Evolutionary conservation across 1,284 basidiomycete genomes (phyloP).

Genomic region (Sporisorium scitamineum): DNA sequence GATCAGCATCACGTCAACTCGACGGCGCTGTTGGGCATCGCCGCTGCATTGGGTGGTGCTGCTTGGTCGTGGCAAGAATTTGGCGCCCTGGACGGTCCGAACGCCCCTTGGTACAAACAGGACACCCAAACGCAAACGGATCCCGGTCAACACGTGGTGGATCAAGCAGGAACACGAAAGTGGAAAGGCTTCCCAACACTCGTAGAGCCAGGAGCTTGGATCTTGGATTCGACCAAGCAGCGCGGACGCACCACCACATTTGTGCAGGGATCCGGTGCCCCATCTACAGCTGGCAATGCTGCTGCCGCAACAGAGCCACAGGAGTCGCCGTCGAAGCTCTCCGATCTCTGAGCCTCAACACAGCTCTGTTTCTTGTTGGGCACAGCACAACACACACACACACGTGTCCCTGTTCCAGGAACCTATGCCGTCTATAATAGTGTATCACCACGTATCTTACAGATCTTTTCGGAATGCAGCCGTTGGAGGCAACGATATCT

Average conservation of each 20-base stretch:
- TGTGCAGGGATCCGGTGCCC: constrained; percentile 15
- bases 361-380: too few species aligned
- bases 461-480: not conserved
- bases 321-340: constrained; percentile 15
- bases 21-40: constrained; percentile 45
- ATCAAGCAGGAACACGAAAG: constrained; percentile 5
- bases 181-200: constrained; percentile 54
- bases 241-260: constrained; percentile 40
- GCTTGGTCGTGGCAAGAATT: constrained; percentile 56
- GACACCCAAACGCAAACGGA: not conserved
- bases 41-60: constrained; percentile 31
- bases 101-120: constrained; percentile 49
- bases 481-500: not conserved
- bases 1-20: constrained; percentile 38
- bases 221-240: constrained; percentile 43
- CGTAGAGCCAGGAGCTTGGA: constrained; percentile 52
- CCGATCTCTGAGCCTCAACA: not conserved
- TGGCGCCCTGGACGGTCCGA: constrained; percentile 56
- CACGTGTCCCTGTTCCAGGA: too few species aligned
- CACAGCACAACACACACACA: not conserved
- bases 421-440: not conserved
- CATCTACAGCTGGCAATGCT: not conserved
- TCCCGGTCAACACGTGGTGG: not conserved
- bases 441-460: constrained; percentile 3
- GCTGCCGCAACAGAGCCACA: not conserved